Percentiles rank a stretch among this genome's conserved stretches.
Conservation (phyloP, 805 yeast species). For the Wickerhamomyces silvicola region DNA sequence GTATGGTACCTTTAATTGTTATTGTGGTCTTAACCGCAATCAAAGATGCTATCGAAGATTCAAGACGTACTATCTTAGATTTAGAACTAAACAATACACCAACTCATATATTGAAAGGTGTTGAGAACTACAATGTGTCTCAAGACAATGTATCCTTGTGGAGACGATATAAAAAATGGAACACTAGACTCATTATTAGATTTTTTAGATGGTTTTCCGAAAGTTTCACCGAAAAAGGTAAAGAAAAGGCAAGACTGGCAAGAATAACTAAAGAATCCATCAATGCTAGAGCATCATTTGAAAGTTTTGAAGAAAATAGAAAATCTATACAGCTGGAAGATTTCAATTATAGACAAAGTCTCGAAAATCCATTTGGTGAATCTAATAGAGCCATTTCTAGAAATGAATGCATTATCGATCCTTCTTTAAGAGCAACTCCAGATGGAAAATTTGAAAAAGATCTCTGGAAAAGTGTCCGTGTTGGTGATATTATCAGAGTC, state of each 20-base stretch:
- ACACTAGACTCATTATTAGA: slow-evolving; percentile 22
- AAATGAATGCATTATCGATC: slow-evolving; percentile 48
- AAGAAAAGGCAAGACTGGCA: slow-evolving; percentile 25
- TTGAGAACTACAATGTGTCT: slow-evolving; percentile 52
- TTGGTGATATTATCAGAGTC: slow-evolving; percentile 69
- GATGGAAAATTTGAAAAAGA: slow-evolving; percentile 35
- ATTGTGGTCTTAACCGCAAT: slow-evolving; percentile 70
- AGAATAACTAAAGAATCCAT: slow-evolving; percentile 19
- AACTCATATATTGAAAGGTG: slow-evolving; percentile 55
- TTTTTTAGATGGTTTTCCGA: slow-evolving; percentile 6
- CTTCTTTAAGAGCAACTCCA: slow-evolving; percentile 46
- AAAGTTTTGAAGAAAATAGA: slow-evolving; percentile 25
- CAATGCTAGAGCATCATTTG: slow-evolving; percentile 33
- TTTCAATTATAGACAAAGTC: slow-evolving; percentile 4
- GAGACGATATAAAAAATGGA: slow-evolving; percentile 62
- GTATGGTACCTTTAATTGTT: slow-evolving; percentile 74
- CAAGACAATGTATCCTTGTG: slow-evolving; percentile 60
- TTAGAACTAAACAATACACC: slow-evolving; percentile 69
- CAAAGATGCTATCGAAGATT: slow-evolving; percentile 78
- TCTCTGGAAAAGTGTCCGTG: slow-evolving; percentile 67
- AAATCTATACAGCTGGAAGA: slow-evolving; percentile 25
- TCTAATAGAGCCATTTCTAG: slow-evolving; percentile 26
- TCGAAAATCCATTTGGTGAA: slow-evolving; percentile 24
- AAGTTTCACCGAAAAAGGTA: slow-evolving; percentile 28
- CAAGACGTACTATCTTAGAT: slow-evolving; percentile 65